Conservation (phyloP, 1,284 basidiomycete species). For the Dichomitus squalens region DNA sequence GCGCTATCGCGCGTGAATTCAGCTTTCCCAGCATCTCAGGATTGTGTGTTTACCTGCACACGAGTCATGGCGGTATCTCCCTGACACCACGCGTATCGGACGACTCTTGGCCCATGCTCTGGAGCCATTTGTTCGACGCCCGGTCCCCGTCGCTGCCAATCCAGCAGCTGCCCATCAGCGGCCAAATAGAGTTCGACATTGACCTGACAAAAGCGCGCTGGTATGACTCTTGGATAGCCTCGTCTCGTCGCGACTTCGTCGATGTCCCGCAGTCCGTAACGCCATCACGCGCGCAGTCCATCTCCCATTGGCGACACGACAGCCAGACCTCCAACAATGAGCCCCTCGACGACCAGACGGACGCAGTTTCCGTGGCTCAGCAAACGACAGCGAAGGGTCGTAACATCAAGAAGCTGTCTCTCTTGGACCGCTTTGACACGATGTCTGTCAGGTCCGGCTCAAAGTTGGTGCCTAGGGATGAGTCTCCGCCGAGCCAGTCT, state of each 20-base stretch:
- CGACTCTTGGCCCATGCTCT: constrained; percentile 74
- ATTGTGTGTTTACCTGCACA: constrained; percentile 71
- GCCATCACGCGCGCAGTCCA: constrained; percentile 42
- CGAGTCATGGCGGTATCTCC: constrained; percentile 54
- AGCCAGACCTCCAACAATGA: constrained; percentile 57
- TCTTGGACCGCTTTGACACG: constrained; percentile 62
- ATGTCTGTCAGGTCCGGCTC: constrained; percentile 39
- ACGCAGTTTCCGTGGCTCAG: constrained; percentile 30
- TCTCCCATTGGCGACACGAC: constrained; percentile 54
- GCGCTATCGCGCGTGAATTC: constrained; percentile 78
- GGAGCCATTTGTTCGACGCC: constrained; percentile 63
- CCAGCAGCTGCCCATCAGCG: constrained; percentile 58
- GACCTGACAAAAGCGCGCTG: constrained; percentile 71
- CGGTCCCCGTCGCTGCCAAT: constrained; percentile 37
- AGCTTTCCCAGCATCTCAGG: constrained; percentile 76
- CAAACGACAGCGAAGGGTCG: constrained; percentile 40
- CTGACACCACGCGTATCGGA: constrained; percentile 74
- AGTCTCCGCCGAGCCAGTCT: constrained; percentile 31
- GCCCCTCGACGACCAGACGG: constrained; percentile 41
- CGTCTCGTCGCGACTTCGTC: constrained; percentile 46
- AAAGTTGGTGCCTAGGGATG: constrained; percentile 25
- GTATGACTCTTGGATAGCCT: constrained; percentile 69
- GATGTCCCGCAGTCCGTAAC: constrained; percentile 46
- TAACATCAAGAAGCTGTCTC: constrained; percentile 65
- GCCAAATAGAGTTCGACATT: constrained; percentile 79